These are phyloP conservation scores for Dryas alaskensis DNA, from an alignment of 306 rosid genomes.

Conservation along the genomic window DNA sequence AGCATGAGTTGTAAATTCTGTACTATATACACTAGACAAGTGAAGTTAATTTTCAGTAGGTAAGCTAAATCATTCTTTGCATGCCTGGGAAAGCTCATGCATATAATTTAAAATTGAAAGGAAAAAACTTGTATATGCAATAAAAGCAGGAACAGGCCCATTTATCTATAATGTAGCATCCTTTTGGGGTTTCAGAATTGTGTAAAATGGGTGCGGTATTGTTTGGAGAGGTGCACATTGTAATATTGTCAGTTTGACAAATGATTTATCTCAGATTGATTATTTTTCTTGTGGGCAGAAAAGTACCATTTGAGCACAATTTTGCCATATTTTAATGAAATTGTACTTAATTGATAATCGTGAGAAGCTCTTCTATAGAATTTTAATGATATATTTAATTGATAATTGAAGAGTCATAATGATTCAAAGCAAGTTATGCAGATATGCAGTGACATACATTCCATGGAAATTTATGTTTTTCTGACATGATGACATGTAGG, in stretches of 20 bases:
- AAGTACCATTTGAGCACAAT: not conserved
- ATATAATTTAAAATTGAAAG: slow-evolving; percentile 6
- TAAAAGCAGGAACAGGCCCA: slow-evolving; percentile 13
- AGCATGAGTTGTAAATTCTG: slow-evolving; percentile 26
- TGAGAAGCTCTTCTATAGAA: too few relatives aligned
- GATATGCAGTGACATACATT: too few relatives aligned
- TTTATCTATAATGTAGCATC: slow-evolving; percentile 10
- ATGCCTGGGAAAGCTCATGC: slow-evolving; percentile 8
- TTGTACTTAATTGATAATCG: not conserved
- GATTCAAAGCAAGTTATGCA: too few relatives aligned
- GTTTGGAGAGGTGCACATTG: slow-evolving; percentile 1
- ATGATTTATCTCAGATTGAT: not conserved
- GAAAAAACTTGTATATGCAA: slow-evolving; percentile 13
- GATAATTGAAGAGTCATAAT: too few relatives aligned
- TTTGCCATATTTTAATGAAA: not conserved
- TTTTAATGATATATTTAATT: too few relatives aligned
- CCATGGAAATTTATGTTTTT: too few relatives aligned
- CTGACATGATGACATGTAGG: too few relatives aligned
- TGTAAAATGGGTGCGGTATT: slow-evolving; percentile 9
- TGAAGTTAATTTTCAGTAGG: slow-evolving; percentile 3
- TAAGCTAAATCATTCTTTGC: slow-evolving; percentile 37
- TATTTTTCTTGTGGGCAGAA: not conserved
- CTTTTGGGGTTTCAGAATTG: slow-evolving; percentile 18
- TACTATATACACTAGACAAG: not conserved
- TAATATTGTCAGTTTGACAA: slow-evolving; percentile 5